Conservation (phyloP, 2,329 filamentous ascomycete genomes). For the Paradendryphiella salina region DNA sequence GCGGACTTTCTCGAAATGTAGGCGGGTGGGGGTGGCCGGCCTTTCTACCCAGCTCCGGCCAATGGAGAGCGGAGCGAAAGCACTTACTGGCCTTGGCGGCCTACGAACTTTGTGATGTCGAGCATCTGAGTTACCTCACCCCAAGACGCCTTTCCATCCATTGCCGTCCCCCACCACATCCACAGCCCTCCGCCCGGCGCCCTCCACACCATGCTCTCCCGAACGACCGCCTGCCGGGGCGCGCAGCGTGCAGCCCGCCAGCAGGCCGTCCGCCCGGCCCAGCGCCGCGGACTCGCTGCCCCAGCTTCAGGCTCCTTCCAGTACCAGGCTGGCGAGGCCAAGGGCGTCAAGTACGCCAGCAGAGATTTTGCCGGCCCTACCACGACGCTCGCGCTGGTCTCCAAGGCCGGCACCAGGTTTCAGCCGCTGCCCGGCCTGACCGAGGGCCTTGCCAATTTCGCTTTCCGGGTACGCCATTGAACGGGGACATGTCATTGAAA, state of each 20-base stretch:
- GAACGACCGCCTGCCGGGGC: constrained; percentile 65
- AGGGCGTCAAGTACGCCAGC: constrained; percentile 89
- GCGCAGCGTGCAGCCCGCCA: constrained; percentile 65
- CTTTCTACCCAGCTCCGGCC: constrained; percentile 3
- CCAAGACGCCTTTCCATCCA: constrained; percentile 43
- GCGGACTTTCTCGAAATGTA: constrained; percentile 10
- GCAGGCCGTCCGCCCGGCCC: constrained; percentile 59
- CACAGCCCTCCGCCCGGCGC: constrained; percentile 44
- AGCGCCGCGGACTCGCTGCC: constrained; percentile 66
- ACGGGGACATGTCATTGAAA: background rate
- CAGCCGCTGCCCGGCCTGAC: constrained; percentile 87
- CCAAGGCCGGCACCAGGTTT: constrained; percentile 93
- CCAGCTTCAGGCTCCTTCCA: constrained; percentile 75
- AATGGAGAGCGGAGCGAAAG: constrained; percentile 12
- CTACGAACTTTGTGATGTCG: constrained; percentile 16
- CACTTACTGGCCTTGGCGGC: constrained; percentile 17
- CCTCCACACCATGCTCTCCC: constrained; percentile 64
- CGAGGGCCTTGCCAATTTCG: constrained; percentile 89
- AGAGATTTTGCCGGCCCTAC: constrained; percentile 87
- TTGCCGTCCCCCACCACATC: constrained; percentile 58
- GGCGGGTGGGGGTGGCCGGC: constrained; percentile 15
- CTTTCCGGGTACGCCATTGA: constrained; percentile 77
- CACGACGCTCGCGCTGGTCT: constrained; percentile 85
- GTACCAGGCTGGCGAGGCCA: constrained; percentile 84
- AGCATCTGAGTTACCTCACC: constrained; percentile 19